A percentile compares a stretch with the other conserved stretches of the same genome.
Conservation (phyloP, 139 green algal genomes). For the Picochlorum sp. region DNA sequence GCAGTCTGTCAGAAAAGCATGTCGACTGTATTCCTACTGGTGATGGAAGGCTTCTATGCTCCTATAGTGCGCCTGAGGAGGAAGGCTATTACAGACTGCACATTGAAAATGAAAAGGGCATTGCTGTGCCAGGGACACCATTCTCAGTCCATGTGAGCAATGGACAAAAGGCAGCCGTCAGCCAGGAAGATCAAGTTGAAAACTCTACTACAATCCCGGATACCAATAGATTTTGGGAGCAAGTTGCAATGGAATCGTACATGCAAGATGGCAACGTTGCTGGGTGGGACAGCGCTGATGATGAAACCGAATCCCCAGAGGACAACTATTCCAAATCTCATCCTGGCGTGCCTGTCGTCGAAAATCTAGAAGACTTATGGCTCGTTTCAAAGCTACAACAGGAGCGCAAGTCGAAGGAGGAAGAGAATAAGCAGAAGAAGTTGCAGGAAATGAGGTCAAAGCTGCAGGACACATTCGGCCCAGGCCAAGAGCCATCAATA, state of each 20-base stretch:
- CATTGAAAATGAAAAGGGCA: conserved; percentile 15
- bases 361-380: conserved; percentile 75
- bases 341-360: conserved; percentile 61
- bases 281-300: conserved; percentile 51
- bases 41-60: conserved; percentile 30
- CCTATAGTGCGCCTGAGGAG: conserved; percentile 26
- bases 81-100: conserved; percentile 50
- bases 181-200: conserved; percentile 4
- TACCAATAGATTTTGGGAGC: conserved; percentile 36
- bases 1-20: neutral
- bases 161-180: neutral
- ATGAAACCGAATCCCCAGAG: conserved; percentile 30
- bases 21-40: neutral
- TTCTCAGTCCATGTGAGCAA: conserved; percentile 39
- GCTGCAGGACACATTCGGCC: conserved; percentile 15
- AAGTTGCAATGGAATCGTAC: conserved; percentile 41
- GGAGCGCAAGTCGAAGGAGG: conserved; percentile 39
- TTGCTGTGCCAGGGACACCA: conserved; percentile 33
- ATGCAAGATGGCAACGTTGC: conserved; percentile 37
- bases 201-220: conserved; percentile 8
- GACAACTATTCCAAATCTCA: conserved; percentile 42
- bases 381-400: conserved; percentile 54
- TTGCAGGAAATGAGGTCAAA: conserved; percentile 15
- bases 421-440: conserved; percentile 21
- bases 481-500: neutral